A percentile compares a stretch with the other conserved stretches of the same genome.
These are phyloP conservation scores for Trametes versicolor DNA, from an alignment of 1,284 basidiomycete genomes.

Conservation along the genomic window DNA sequence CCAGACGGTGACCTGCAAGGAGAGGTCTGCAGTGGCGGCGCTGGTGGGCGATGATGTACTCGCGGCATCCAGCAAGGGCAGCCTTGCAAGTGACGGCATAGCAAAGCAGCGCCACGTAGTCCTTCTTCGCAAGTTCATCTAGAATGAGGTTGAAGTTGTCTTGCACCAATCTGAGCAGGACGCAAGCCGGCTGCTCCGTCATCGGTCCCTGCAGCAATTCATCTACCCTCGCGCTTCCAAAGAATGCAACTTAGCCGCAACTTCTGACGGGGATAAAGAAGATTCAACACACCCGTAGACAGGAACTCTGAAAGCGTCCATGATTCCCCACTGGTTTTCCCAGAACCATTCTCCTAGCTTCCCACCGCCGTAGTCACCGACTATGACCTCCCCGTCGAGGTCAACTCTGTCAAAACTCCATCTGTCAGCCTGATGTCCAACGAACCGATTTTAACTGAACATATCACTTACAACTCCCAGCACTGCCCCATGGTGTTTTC, in stretches of 20 bases:
- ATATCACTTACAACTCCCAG: neutral
- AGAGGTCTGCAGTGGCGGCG: neutral
- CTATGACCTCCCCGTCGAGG: neutral
- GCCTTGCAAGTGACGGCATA: neutral
- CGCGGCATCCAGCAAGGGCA: neutral
- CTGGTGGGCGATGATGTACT: neutral
- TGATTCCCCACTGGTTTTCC: neutral
- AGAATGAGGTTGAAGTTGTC: neutral
- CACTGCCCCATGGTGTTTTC: neutral
- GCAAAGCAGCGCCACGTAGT: neutral
- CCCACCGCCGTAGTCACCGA: neutral
- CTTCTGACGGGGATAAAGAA: no score
- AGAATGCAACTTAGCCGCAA: neutral
- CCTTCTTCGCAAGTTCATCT: neutral
- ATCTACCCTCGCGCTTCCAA: neutral
- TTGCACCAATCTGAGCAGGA: neutral
- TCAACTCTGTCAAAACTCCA: neutral
- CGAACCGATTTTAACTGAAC: neutral
- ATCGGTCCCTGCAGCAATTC: neutral
- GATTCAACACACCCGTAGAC: neutral
- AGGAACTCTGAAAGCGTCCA: neutral
- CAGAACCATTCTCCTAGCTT: constrained; percentile 1
- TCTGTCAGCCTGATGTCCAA: no score
- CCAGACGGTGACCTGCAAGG: neutral
- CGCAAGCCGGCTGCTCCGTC: neutral